Base-by-base conservation (phyloP, 2,329 filamentous ascomycete species). In the Diaporthe sp. region DNA sequence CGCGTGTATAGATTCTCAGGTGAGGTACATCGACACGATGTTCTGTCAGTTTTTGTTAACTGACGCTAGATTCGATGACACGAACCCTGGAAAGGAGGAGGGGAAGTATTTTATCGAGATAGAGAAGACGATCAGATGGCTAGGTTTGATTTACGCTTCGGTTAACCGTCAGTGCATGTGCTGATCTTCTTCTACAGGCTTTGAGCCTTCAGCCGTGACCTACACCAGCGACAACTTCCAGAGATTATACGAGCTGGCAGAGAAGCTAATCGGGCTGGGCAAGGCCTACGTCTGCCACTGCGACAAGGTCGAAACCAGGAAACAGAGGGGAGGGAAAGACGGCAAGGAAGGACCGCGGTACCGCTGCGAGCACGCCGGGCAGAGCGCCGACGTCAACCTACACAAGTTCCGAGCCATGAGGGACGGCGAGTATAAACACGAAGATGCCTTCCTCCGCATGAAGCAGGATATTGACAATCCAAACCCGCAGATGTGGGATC, bases 401-500 rank as follows among this genome's bases (percentile, higher is more conserved):
- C 82, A 88, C 70, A 94, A 98, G 82, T 98, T 98, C 83, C 89
- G 94, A 76, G 94, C 91, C 58, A 98, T 98, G 96, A 89, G 92
- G 68, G 95, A 97, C 81, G 96, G 96, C 31, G 94, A 96, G 84
- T 98, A 98, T 85, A 92, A 94, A 82, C 93, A 95, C 1, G 91
- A 92, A 80, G 92, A 95, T 82, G 96, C 95, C 2, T 94, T 95
- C 80, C 87, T 98, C 71, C 92, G 96, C 77, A 98, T 98, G 96
- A 98, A 98, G 87, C 95, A 98, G 88, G 91, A 95, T 78, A 94
- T 94, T 77, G 90, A 91, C 70, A 92, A 93, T 79, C 92, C 93
- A 39, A 98, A 98, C 82, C 95, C 96, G 10, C 95, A 98, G 84
- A 96, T 98, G 94, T 98, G 96, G 96, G 96, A 98, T 87, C 86